phyloP scores from a whole-genome alignment of 805 yeast genomes.

The Lipomyces lipofer region DNA sequence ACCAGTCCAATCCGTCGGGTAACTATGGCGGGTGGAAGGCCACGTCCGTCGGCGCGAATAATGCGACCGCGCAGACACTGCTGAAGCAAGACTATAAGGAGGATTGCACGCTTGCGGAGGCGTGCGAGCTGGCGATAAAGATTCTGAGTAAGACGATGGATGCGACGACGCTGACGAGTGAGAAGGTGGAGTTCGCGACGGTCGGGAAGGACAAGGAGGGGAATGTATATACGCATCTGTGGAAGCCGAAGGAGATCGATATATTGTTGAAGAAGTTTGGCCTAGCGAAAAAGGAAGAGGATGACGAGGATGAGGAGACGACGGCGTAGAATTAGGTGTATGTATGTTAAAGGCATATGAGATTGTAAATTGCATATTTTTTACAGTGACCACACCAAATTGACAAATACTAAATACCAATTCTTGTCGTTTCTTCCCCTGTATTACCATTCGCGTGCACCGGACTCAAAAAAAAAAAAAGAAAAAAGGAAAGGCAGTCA shows the following conservation, averaged over 20 bases:
- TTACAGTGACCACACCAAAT: too few relatives aligned
- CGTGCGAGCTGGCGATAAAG: slow-evolving; percentile 83
- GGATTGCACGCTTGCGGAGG: slow-evolving; percentile 63
- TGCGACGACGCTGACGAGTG: slow-evolving; percentile 77
- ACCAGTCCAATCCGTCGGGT: slow-evolving; percentile 95
- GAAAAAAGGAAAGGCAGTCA: too few relatives aligned
- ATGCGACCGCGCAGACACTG: slow-evolving; percentile 92
- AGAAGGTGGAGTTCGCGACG: slow-evolving; percentile 91
- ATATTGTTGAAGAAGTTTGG: slow-evolving; percentile 70
- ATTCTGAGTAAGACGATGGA: slow-evolving; percentile 94
- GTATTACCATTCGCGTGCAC: too few relatives aligned
- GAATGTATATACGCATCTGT: slow-evolving; percentile 65
- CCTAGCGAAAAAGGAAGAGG: slow-evolving; percentile 59
- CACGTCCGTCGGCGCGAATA: slow-evolving; percentile 93
- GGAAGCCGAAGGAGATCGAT: slow-evolving; percentile 79
- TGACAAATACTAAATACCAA: too few relatives aligned
- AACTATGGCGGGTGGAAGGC: slow-evolving; percentile 99
- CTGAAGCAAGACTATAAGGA: slow-evolving; percentile 93
- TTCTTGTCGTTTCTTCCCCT: too few relatives aligned
- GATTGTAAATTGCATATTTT: too few relatives aligned
- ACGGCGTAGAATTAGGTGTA: background rate
- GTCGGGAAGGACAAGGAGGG: slow-evolving; percentile 54
- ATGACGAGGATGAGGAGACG: slow-evolving; percentile 40
- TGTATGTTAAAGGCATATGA: too few relatives aligned
- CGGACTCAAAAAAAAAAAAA: too few relatives aligned